Evolutionary conservation across 257 asterid species (phyloP).

Genomic region (Nicotiana sylvestris): DNA sequence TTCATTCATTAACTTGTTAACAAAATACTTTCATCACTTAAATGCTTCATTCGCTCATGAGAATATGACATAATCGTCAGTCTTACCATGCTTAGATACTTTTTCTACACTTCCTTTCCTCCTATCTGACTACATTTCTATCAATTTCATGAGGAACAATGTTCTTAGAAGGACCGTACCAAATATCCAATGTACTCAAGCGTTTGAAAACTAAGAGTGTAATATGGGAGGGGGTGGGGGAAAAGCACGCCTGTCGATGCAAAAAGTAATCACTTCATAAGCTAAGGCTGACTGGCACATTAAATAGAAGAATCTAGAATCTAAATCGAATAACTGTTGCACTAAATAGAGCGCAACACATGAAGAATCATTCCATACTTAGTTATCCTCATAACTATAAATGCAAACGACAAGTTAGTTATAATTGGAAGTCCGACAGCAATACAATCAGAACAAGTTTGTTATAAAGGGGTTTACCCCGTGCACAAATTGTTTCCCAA

Average conservation of each 20-base stretch:
- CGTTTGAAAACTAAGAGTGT: neutral
- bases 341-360: neutral
- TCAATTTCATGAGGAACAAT: neutral
- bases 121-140: neutral
- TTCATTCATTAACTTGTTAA: neutral
- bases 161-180: neutral
- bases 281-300: neutral
- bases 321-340: neutral
- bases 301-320: neutral
- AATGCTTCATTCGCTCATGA: neutral
- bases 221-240: neutral
- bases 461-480: neutral
- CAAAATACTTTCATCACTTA: neutral
- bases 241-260: neutral
- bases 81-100: neutral
- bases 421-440: neutral
- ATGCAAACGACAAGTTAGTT: neutral
- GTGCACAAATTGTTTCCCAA: neutral
- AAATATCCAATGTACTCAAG: neutral
- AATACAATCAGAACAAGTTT: neutral
- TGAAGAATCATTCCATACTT: neutral
- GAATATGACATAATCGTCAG: neutral
- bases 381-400: neutral
- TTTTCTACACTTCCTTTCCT: neutral
- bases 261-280: neutral